Evolutionary conservation across 2,329 filamentous ascomycete genomes (phyloP).

Genomic region (Tolypocladium cylindrosporum): DNA sequence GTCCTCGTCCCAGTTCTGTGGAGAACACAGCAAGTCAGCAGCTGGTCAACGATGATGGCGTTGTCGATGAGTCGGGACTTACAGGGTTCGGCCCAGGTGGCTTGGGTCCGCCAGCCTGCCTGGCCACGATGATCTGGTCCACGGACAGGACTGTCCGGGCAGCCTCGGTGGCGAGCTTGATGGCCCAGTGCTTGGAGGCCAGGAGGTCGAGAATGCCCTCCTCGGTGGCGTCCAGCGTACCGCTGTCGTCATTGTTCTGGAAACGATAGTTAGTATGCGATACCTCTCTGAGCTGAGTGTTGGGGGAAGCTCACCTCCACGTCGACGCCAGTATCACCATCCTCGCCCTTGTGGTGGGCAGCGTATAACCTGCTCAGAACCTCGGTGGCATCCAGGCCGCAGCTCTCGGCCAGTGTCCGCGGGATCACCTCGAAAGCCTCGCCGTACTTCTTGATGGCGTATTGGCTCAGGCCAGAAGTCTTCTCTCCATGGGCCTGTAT

Average conservation of each 20-base stretch:
- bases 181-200: constrained; percentile 90
- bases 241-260: constrained; percentile 66
- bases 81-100: constrained; percentile 84
- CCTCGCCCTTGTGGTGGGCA: constrained; percentile 78
- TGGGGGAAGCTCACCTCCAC: constrained; percentile 53
- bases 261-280: constrained; percentile 9
- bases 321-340: constrained; percentile 89
- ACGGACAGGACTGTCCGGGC: constrained; percentile 90
- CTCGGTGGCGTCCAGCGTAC: constrained; percentile 75
- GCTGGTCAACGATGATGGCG: background rate
- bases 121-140: constrained; percentile 97
- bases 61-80: constrained; percentile 15
- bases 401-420: constrained; percentile 86
- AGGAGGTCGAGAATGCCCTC: constrained; percentile 88
- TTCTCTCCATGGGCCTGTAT: constrained; percentile 86
- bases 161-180: constrained; percentile 91
- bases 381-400: constrained; percentile 94
- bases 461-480: constrained; percentile 86
- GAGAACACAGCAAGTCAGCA: constrained; percentile 15
- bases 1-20: constrained; percentile 54
- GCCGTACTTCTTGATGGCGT: constrained; percentile 94
- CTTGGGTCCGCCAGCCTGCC: constrained; percentile 95
- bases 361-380: constrained; percentile 87
- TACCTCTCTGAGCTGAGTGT: background rate
- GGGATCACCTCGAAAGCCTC: constrained; percentile 98